phyloP scores from a whole-genome alignment of 257 asterid species.

The Pogostemon cablin region DNA sequence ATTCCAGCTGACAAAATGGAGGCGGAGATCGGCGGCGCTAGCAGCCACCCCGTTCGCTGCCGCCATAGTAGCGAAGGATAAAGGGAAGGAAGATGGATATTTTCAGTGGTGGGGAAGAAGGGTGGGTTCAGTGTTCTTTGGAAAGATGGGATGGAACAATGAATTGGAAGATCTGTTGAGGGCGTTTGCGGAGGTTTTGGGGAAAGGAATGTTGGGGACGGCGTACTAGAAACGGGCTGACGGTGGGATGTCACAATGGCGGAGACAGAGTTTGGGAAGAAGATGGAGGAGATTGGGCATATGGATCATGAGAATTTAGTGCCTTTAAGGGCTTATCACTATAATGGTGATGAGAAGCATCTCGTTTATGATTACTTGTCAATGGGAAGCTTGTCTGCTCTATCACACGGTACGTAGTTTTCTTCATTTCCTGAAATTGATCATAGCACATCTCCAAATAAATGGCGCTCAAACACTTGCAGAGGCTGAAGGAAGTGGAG shows the following conservation, averaged over 20 bases:
- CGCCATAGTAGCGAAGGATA: constrained; percentile 46
- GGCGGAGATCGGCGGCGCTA: constrained; percentile 37
- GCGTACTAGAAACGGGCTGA: constrained; percentile 73
- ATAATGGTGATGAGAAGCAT: constrained; percentile 69
- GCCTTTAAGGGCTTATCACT: constrained; percentile 80
- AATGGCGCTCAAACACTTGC: too few relatives aligned
- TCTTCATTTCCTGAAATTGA: background rate
- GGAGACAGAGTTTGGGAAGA: constrained; percentile 78
- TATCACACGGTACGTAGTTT: constrained; percentile 70
- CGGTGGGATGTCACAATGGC: constrained; percentile 67
- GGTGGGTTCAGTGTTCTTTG: constrained; percentile 60
- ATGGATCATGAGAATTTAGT: constrained; percentile 74
- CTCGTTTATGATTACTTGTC: constrained; percentile 88
- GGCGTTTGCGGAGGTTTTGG: constrained; percentile 97
- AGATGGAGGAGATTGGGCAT: constrained; percentile 80
- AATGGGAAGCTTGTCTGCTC: constrained; percentile 91
- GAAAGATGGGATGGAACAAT: constrained; percentile 51
- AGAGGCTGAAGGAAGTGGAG: too few relatives aligned
- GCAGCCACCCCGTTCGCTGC: constrained; percentile 47
- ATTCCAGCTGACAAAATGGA: constrained; percentile 42
- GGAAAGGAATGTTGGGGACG: constrained; percentile 90
- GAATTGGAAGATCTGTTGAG: constrained; percentile 80
- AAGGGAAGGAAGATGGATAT: constrained; percentile 39
- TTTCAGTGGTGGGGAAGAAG: constrained; percentile 50
- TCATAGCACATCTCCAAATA: too few relatives aligned